Conservation (phyloP, 225 moss, liverwort and hornwort genomes). For the Rhytidiadelphus loreus region DNA sequence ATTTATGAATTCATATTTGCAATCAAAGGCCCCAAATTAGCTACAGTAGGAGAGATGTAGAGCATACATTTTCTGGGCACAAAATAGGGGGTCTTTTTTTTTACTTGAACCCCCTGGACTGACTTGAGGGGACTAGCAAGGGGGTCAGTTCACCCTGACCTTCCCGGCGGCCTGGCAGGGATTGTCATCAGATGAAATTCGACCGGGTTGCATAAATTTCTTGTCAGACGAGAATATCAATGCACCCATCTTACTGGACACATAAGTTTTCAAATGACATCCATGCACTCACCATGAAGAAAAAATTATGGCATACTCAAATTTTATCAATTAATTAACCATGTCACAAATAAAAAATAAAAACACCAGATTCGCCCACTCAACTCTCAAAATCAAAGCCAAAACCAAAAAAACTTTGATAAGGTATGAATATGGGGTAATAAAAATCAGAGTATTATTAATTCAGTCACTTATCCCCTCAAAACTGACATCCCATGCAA, state of each 20-base stretch:
- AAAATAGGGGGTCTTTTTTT: too few relatives aligned
- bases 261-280: neutral
- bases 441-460: too few relatives aligned
- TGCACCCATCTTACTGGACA: neutral
- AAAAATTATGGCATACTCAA: neutral
- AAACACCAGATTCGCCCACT: neutral
- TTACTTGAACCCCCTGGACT: too few relatives aligned
- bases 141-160: too few relatives aligned
- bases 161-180: accelerated
- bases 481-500: neutral
- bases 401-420: neutral
- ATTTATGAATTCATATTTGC: too few relatives aligned
- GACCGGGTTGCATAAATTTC: neutral
- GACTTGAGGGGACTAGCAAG: too few relatives aligned
- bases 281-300: neutral
- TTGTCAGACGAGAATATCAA: neutral
- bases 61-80: too few relatives aligned
- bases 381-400: neutral
- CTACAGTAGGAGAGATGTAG: too few relatives aligned
- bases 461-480: neutral
- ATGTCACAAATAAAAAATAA: accelerated
- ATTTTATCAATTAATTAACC: neutral
- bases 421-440: neutral
- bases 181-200: neutral
- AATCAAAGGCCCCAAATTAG: too few relatives aligned